A percentile compares a stretch with the other conserved stretches of the same genome.
These are phyloP conservation scores for Vitis cinerea DNA, from an alignment of 164 flowering plant species.

Conservation along the genomic window DNA sequence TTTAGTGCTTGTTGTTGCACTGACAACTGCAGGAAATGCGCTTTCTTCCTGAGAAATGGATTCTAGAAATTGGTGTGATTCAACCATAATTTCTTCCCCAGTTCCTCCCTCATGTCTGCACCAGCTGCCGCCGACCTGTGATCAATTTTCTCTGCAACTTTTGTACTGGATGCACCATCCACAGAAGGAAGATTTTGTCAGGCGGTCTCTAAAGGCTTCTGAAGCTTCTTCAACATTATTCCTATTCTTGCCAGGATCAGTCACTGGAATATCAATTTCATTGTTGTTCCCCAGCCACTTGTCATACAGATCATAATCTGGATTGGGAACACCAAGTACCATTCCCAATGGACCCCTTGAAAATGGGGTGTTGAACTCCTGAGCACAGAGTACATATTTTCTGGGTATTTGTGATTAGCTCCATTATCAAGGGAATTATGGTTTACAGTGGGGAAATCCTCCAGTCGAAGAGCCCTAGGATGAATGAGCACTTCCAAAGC, in stretches of 20 bases:
- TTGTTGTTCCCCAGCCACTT: constrained; percentile 44
- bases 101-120: constrained; percentile 12
- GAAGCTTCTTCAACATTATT: constrained; percentile 16
- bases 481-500: constrained; percentile 81
- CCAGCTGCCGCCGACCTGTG: not conserved
- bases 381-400: constrained; percentile 23
- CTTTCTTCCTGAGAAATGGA: constrained; percentile 7
- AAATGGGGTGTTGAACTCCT: constrained; percentile 17
- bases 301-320: constrained; percentile 39
- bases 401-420: constrained; percentile 17
- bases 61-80: constrained; percentile 17
- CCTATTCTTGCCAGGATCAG: constrained; percentile 13
- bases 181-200: constrained; percentile 2
- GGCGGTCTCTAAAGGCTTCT: constrained; percentile 2
- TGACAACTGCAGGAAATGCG: not conserved
- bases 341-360: constrained; percentile 21
- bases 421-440: constrained; percentile 10
- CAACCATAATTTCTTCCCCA: constrained; percentile 27
- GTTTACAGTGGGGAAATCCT: constrained; percentile 31
- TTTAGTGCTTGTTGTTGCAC: not conserved
- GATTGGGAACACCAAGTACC: constrained; percentile 19
- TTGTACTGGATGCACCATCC: constrained; percentile 9
- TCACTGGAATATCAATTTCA: constrained; percentile 26
- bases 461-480: constrained; percentile 71
- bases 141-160: constrained; percentile 9